Conservation (phyloP, 768 basidiomycete genomes). For the Leucocoprinus leucothites region DNA sequence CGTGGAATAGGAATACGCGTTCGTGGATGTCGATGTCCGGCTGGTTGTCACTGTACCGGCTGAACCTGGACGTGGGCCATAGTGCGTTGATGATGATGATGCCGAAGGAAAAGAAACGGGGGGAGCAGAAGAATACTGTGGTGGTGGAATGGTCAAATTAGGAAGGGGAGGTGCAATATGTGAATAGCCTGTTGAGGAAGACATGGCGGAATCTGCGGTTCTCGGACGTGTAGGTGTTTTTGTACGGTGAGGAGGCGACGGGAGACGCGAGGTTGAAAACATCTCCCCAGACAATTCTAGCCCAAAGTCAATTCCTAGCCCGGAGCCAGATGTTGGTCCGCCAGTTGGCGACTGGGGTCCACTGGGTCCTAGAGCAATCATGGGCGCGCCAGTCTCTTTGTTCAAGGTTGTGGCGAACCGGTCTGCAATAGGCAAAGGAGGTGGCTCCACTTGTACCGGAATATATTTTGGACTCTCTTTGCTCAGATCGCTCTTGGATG, state of each 20-base stretch:
- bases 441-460: conserved; percentile 17
- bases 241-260: not conserved
- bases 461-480: conserved; percentile 26
- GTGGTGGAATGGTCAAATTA: not conserved
- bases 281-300: conserved; percentile 8
- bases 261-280: not conserved
- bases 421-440: conserved; percentile 41
- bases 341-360: not conserved
- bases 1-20: conserved; percentile 18
- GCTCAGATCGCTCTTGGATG: conserved; percentile 32
- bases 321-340: conserved; percentile 9
- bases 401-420: conserved; percentile 39
- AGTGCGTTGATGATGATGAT: not conserved
- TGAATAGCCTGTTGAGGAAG: not conserved
- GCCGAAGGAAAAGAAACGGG: conserved; percentile 5
- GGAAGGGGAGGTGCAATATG: not conserved
- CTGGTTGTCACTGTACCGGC: not conserved
- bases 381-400: conserved; percentile 7
- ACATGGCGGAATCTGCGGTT: not conserved
- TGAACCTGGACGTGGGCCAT: not conserved
- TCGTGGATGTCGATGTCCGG: conserved; percentile 3
- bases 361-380: not conserved
- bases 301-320: conserved; percentile 8
- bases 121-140: not conserved
- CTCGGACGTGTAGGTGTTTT: not conserved